Percentiles rank a stretch among this genome's conserved stretches.
Conservation (phyloP, 352 stramenopile genomes). For the Halophytophthora batemanensis region DNA sequence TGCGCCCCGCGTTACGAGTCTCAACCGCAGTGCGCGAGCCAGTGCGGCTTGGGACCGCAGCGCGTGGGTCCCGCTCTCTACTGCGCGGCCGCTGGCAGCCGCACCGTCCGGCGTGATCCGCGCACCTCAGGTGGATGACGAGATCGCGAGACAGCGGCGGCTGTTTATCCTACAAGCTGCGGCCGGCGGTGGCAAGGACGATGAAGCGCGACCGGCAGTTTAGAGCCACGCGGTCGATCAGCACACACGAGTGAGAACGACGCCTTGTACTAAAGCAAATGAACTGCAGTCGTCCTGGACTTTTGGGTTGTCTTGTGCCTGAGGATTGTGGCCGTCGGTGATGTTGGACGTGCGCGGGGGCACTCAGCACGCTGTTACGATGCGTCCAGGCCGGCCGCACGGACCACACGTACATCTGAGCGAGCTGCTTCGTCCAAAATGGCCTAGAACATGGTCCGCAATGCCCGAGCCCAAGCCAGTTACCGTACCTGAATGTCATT, state of each 20-base stretch:
- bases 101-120: background rate
- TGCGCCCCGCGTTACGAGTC: conserved; percentile 5
- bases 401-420: conserved; percentile 17
- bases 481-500: no score
- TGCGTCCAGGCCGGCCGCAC: conserved; percentile 54
- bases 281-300: background rate
- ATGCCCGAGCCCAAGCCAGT: no score
- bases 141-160: conserved; percentile 16
- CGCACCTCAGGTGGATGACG: conserved; percentile 16
- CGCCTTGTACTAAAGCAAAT: conserved; percentile 3
- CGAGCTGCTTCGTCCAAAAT: background rate
- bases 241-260: no score
- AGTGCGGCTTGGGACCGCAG: conserved; percentile 17
- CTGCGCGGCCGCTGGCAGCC: conserved; percentile 1
- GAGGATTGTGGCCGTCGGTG: conserved; percentile 69
- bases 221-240: conserved; percentile 15
- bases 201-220: conserved; percentile 42
- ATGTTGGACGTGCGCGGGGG: conserved; percentile 75
- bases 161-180: conserved; percentile 26
- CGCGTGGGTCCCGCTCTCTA: conserved; percentile 5
- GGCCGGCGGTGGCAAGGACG: conserved; percentile 38
- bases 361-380: conserved; percentile 62
- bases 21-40: background rate
- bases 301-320: conserved; percentile 16
- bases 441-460: background rate